Base-by-base conservation (phyloP, 2,329 filamentous ascomycete genomes). In the Pseudogymnoascus sp. region DNA sequence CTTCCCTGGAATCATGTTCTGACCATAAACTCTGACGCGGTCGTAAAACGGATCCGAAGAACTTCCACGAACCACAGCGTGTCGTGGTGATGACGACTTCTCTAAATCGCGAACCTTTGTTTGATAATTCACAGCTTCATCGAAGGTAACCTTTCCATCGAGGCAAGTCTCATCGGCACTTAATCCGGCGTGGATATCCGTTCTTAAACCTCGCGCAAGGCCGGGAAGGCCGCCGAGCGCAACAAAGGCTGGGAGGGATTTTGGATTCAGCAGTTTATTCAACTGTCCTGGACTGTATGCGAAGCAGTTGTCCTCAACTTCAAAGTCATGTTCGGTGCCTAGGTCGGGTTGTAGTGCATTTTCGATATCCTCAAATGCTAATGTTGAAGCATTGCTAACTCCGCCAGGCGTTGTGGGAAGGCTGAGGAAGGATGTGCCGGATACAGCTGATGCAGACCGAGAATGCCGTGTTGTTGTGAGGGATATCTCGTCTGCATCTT, bases 91-190 rank as follows among this genome's bases (percentile, higher is more conserved):
- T 82, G 67, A 84, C 83, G 0, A 86, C 86, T 8, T 88, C 76
- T 11, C 77, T 76, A 67, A 81, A 61, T 82, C 83, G 70, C 84
- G 91, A 10, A 90, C 78, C 50, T 86, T 83, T 70, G 81, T 86
- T 16, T 89, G 84, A 70, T 91, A 88, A 31, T 86, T 86, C 44
- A 89, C 76, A 19, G 80, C 81, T 63, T 83, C 81, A 0, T 81
- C 74, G 60, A 83, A 81, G 4, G 77, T 72, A 5, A 85, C 69
- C 0, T 72, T 72, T 4, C 77, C 79, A n/a, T 78, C 71, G 21
- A 81, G 74, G 6, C 68, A 68, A 7, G 75, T 74, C 69, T 85
- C 82, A 62, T 84, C 81, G 14, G 76, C 70, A 66, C 79, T 80
- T 38, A 85, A 72, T 19, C 82, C 82, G 1, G 78, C 69, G 5